phyloP scores from a whole-genome alignment of 2,329 filamentous ascomycete species.

The Parastagonospora avenae region DNA sequence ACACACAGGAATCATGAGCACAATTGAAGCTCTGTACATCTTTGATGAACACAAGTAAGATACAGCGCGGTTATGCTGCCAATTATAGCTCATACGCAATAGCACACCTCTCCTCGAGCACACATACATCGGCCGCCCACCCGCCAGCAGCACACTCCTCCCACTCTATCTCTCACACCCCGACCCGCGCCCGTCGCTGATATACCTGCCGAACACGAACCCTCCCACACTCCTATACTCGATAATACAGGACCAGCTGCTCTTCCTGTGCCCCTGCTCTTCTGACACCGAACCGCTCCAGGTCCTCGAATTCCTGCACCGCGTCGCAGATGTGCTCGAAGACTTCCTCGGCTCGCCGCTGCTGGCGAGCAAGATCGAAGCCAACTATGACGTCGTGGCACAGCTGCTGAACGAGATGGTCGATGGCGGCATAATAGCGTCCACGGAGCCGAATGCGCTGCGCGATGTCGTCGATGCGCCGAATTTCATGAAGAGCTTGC shows the following conservation, averaged over 20 bases:
- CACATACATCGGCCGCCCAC: slow-evolving; percentile 81
- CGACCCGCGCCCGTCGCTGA: slow-evolving; percentile 78
- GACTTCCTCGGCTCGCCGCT: slow-evolving; percentile 91
- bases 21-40: slow-evolving; percentile 94
- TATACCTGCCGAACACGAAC: slow-evolving; percentile 80
- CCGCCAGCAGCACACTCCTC: slow-evolving; percentile 75
- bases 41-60: slow-evolving; percentile 91
- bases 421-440: slow-evolving; percentile 85
- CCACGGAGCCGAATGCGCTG: slow-evolving; percentile 91
- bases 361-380: slow-evolving; percentile 83
- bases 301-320: slow-evolving; percentile 91
- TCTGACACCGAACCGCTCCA: slow-evolving; percentile 87
- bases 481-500: slow-evolving; percentile 83
- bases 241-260: slow-evolving; percentile 81
- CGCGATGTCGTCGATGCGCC: slow-evolving; percentile 91
- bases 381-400: slow-evolving; percentile 89
- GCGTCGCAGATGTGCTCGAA: slow-evolving; percentile 88
- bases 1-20: slow-evolving; percentile 56
- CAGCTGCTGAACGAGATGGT: slow-evolving; percentile 96
- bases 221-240: slow-evolving; percentile 90
- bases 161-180: slow-evolving; percentile 86
- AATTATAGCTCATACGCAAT: slow-evolving; percentile 19
- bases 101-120: slow-evolving; percentile 88
- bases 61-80: background rate
- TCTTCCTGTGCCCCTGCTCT: slow-evolving; percentile 85